Evolutionary conservation across 2,329 filamentous ascomycete species (phyloP), one percentile per base, ranked within the genome.

Genomic region (Talaromyces sp.): DNA sequence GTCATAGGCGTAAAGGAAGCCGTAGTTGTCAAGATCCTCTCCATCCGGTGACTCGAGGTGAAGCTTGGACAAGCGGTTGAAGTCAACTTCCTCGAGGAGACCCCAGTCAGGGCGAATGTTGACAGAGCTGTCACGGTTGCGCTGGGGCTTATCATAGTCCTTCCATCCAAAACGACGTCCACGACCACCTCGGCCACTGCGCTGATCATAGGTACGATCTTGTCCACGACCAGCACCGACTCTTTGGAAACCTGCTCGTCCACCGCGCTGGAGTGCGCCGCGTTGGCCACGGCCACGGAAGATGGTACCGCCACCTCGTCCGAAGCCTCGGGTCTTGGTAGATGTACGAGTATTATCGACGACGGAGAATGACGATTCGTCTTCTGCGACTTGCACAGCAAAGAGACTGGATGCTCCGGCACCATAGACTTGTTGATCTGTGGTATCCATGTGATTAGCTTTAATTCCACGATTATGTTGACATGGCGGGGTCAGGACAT

Each of bases 1-100:
- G 83, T 99, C 95, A 81, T 99, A 99, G 86, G 95, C 92, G 88
- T 98, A 94, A 64, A 99, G 86, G 89, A 98, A 99, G 70, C 95
- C 95, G 79, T 97, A 98, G 79, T 87, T 89, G 72, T 97, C 94
- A 68, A 99, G 82, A 75, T 99, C 95, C 82, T 99, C 95, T 74
- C 95, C 95, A 61, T 96, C 92, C 71, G 94, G 92, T 16, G 93
- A 89, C 73, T 98, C 95, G 68, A 99, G 86, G 82, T 97, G 99
- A 74, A 99, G 87, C 86, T 99, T 99, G 72, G 87, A 86, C 71
- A 99, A 87, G 71, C 95, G 90, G 83, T 92, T 94, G 83, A 96
- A 99, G 80, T 99, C 95, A 78, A 99, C 97, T 85, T 99, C 95
- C 83, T 99, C 95, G 73, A 97, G 84, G 82, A 99, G 87, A 75